Percentiles rank a stretch among this genome's conserved stretches.
These are phyloP conservation scores for Pluteus cervinus DNA, from an alignment of 768 basidiomycete species.

Conservation along the genomic window DNA sequence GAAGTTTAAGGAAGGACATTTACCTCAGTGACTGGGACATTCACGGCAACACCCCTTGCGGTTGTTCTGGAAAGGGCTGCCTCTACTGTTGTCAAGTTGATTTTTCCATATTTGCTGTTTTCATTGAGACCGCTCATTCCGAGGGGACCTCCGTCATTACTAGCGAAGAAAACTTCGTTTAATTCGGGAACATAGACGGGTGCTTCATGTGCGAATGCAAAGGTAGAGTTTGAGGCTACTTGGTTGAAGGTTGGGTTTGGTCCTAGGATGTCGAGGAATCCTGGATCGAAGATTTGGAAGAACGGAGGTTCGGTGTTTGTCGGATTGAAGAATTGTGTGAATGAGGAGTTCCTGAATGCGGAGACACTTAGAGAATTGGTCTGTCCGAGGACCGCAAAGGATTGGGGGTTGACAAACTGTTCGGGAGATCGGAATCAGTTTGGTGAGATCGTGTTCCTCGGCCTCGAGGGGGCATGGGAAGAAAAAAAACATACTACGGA, in stretches of 20 bases:
- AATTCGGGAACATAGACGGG: constrained; percentile 61
- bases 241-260: constrained; percentile 46
- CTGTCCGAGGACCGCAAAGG: constrained; percentile 45
- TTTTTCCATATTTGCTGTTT: constrained; percentile 58
- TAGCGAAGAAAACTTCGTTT: constrained; percentile 70
- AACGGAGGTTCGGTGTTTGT: constrained; percentile 52
- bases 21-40: constrained; percentile 43
- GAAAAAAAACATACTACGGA: constrained; percentile 20
- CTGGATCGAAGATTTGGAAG: constrained; percentile 45
- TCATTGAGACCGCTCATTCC: constrained; percentile 59
- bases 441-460: constrained; percentile 5
- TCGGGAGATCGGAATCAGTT: constrained; percentile 1
- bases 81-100: constrained; percentile 53
- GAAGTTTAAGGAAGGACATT: constrained; percentile 7
- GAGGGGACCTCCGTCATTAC: constrained; percentile 60
- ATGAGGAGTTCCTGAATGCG: constrained; percentile 32
- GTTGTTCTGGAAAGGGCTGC: constrained; percentile 30
- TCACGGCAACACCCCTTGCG: constrained; percentile 27
- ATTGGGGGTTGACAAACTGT: constrained; percentile 45
- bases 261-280: constrained; percentile 60
- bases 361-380: constrained; percentile 32
- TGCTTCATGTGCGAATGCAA: constrained; percentile 77
- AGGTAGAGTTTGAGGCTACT: constrained; percentile 54
- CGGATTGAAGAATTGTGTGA: constrained; percentile 49
- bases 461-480: not conserved